These are phyloP conservation scores for Pichia pseudocactophila DNA, from an alignment of 805 yeast genomes.

Conservation along the genomic window DNA sequence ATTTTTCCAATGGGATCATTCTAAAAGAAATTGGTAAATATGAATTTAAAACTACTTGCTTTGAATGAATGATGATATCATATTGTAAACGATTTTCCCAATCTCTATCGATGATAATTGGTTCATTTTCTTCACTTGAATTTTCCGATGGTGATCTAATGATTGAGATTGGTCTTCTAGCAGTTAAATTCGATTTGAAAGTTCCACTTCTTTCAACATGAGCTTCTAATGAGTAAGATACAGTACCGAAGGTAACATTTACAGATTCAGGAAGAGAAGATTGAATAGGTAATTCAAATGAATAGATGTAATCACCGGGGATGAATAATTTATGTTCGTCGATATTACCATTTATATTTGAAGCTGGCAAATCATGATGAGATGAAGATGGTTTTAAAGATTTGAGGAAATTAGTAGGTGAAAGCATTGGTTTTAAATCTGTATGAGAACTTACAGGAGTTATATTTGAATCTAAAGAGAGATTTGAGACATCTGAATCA, in stretches of 20 bases:
- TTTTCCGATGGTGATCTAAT: conserved; percentile 71
- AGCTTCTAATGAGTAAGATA: conserved; percentile 62
- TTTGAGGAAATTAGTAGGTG: conserved; percentile 23
- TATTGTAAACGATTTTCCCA: conserved; percentile 92
- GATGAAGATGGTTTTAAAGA: conserved; percentile 16
- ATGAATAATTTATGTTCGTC: conserved; percentile 38
- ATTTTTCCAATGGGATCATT: conserved; percentile 79
- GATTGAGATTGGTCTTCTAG: conserved; percentile 53
- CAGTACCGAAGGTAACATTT: conserved; percentile 72
- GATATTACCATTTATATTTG: not conserved
- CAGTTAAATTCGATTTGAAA: conserved; percentile 68
- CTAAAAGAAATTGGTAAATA: conserved; percentile 77
- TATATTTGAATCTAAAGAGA: conserved; percentile 28
- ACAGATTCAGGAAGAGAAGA: conserved; percentile 77
- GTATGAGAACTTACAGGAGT: conserved; percentile 24
- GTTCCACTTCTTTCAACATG: conserved; percentile 71
- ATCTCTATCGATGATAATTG: conserved; percentile 79
- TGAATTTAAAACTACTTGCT: conserved; percentile 76
- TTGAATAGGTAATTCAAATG: conserved; percentile 83
- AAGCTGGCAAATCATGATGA: conserved; percentile 12
- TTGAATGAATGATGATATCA: conserved; percentile 86
- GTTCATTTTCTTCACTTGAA: conserved; percentile 84
- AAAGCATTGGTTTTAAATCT: conserved; percentile 17
- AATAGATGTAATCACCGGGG: conserved; percentile 89
- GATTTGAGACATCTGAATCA: conserved; percentile 29